A percentile compares a stretch with the other conserved stretches of the same genome.
phyloP scores from a whole-genome alignment of 352 stramenopile genomes.

The Globisporangium uncinulatum region DNA sequence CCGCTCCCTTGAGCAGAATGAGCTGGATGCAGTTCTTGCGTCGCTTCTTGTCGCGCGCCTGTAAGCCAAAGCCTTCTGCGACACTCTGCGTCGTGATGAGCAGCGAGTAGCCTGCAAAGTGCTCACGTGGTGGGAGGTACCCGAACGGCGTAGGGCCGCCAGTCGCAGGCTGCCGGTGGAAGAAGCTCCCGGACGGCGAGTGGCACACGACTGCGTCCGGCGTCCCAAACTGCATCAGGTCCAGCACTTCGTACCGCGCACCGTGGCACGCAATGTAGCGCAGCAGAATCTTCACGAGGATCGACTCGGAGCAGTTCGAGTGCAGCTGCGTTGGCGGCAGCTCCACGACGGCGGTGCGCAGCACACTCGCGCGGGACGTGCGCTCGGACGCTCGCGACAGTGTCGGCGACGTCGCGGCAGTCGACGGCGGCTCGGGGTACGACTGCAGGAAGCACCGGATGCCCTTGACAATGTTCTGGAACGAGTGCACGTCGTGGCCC shows the following conservation, averaged over 20 bases:
- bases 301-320: conserved; percentile 64
- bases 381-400: background rate
- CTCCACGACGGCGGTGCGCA: conserved; percentile 48
- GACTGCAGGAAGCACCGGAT: conserved; percentile 65
- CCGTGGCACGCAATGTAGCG: conserved; percentile 83
- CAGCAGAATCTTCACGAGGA: conserved; percentile 72
- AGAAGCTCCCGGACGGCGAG: conserved; percentile 73
- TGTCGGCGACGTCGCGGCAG: background rate
- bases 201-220: conserved; percentile 78
- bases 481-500: conserved; percentile 35
- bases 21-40: conserved; percentile 69
- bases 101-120: conserved; percentile 54
- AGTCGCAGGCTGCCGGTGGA: conserved; percentile 41
- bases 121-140: conserved; percentile 14
- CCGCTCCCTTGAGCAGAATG: conserved; percentile 50
- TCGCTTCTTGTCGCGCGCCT: conserved; percentile 34
- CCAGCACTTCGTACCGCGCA: conserved; percentile 73
- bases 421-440: conserved; percentile 33
- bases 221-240: conserved; percentile 82
- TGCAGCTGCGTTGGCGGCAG: conserved; percentile 53
- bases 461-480: conserved; percentile 79
- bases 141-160: conserved; percentile 19
- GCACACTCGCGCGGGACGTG: conserved; percentile 34
- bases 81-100: conserved; percentile 73
- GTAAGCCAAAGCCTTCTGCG: conserved; percentile 20